These are phyloP conservation scores for Dichotomocladium elegans DNA, from an alignment of 371 early-diverging fungal species.

Conservation along the genomic window DNA sequence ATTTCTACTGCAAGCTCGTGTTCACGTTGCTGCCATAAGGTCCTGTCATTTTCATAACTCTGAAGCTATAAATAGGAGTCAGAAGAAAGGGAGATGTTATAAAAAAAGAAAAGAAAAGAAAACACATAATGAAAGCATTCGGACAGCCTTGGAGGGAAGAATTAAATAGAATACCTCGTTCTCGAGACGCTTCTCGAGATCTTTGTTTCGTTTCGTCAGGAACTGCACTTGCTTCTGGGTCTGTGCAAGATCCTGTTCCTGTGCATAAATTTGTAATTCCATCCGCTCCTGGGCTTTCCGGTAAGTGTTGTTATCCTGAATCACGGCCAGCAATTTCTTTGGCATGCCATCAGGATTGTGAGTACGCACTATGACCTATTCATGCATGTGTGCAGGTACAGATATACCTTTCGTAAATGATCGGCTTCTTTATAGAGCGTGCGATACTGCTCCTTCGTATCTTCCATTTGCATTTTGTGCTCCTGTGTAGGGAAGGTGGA, in stretches of 20 bases:
- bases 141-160: no score
- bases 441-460: conserved; percentile 20
- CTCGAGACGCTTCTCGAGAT: conserved; percentile 22
- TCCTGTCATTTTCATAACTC: conserved; percentile 26
- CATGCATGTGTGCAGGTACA: not conserved
- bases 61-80: conserved; percentile 10
- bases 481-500: conserved; percentile 2
- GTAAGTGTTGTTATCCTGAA: conserved; percentile 21
- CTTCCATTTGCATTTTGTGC: conserved; percentile 18
- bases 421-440: conserved; percentile 14
- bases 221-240: conserved; percentile 15
- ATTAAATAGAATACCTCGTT: no score
- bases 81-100: not conserved
- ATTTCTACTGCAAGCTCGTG: conserved; percentile 18
- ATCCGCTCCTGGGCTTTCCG: conserved; percentile 20
- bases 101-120: no score
- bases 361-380: not conserved
- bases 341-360: not conserved
- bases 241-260: conserved; percentile 17
- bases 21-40: conserved; percentile 29
- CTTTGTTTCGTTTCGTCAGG: conserved; percentile 15
- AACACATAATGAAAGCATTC: no score
- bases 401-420: conserved; percentile 18
- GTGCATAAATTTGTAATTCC: conserved; percentile 23
- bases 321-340: conserved; percentile 14